A percentile compares a stretch with the other conserved stretches of the same genome.
These are phyloP conservation scores for Platanus orientalis DNA, from an alignment of 164 flowering plant genomes.

Conservation along the genomic window DNA sequence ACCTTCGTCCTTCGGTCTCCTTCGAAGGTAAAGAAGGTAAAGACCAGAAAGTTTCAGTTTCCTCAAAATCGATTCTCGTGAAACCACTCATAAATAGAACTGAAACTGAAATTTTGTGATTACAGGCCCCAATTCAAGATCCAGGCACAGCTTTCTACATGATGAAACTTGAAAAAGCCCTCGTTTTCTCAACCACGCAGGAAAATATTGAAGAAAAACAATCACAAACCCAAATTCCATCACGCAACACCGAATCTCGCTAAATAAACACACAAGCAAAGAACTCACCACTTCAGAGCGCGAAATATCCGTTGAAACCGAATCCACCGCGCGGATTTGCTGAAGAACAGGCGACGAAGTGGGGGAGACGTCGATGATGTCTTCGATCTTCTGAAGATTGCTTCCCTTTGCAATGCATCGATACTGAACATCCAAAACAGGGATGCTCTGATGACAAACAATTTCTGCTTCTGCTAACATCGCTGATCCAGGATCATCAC, in stretches of 20 bases:
- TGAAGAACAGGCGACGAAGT: slow-evolving; percentile 14
- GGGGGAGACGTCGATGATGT: slow-evolving; percentile 15
- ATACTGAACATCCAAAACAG: slow-evolving; percentile 29
- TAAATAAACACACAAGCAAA: not conserved
- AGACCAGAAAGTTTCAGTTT: no score
- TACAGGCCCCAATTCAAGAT: no score
- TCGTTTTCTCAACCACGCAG: not conserved
- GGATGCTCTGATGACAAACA: slow-evolving; percentile 24
- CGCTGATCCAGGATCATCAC: slow-evolving; percentile 21
- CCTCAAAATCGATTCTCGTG: no score
- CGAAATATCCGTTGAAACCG: slow-evolving; percentile 22
- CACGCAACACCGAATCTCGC: not conserved
- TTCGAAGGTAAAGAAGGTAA: no score
- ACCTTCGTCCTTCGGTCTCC: no score
- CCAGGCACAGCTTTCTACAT: no score
- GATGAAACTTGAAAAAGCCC: not conserved
- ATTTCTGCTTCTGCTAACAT: slow-evolving; percentile 31
- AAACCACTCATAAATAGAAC: no score
- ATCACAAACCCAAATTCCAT: no score
- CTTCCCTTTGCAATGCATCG: slow-evolving; percentile 18
- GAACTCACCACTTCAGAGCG: slow-evolving; percentile 40
- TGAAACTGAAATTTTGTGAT: no score
- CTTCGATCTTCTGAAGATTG: slow-evolving; percentile 15
- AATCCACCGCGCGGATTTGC: slow-evolving; percentile 13
- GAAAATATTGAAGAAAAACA: not conserved